Conservation (phyloP, 1,284 basidiomycete genomes). For the Sutorius eximius region DNA sequence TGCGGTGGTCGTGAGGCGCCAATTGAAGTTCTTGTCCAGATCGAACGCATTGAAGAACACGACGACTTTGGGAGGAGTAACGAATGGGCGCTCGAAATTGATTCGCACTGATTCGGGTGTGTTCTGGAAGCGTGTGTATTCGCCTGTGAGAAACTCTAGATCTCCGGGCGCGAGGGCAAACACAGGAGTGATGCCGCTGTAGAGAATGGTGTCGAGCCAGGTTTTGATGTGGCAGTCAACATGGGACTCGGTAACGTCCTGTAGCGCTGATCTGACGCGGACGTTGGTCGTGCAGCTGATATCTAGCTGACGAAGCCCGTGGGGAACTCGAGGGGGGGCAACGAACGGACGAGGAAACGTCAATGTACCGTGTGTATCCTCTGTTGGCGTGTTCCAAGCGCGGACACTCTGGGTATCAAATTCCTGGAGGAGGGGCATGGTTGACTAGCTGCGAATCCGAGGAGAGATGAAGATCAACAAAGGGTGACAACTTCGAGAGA, state of each 20-base stretch:
- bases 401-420: constrained; percentile 14
- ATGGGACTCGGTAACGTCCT: constrained; percentile 5
- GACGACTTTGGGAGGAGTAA: constrained; percentile 24
- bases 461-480: not conserved
- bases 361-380: constrained; percentile 10
- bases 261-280: constrained; percentile 8
- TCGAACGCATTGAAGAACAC: constrained; percentile 24
- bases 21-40: constrained; percentile 10
- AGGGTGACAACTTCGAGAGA: too few species aligned
- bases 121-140: not conserved
- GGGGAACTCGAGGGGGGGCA: constrained; percentile 17
- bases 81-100: constrained; percentile 21
- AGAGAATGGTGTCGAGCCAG: constrained; percentile 8
- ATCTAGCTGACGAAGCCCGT: constrained; percentile 18
- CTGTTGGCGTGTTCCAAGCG: not conserved
- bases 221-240: constrained; percentile 17
- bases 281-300: constrained; percentile 7
- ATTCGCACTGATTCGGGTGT: constrained; percentile 8
- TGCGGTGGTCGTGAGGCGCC: constrained; percentile 11
- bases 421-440: constrained; percentile 17
- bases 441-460: not conserved
- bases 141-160: constrained; percentile 26
- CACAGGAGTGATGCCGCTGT: constrained; percentile 1
- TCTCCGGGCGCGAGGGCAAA: constrained; percentile 17
- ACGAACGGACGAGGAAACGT: constrained; percentile 16